phyloP scores from a whole-genome alignment of 2,329 filamentous ascomycete species.

The Colletotrichum sp. region DNA sequence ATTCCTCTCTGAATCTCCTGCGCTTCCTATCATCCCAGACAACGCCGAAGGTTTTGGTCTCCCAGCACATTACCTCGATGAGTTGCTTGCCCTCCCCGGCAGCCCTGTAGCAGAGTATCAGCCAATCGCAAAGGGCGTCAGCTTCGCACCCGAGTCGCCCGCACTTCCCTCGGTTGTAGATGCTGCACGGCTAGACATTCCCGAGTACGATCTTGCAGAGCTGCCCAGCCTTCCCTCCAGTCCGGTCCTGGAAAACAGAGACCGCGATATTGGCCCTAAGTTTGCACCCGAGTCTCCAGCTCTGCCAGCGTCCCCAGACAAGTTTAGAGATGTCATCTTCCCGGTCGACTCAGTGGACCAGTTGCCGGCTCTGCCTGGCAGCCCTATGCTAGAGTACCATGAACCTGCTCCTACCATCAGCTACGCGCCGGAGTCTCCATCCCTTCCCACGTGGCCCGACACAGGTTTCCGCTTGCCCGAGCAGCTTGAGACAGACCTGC shows the following conservation, averaged over 20 bases:
- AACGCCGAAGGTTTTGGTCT: background rate
- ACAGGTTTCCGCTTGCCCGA: background rate
- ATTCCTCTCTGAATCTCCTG: background rate
- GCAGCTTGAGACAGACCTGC: background rate
- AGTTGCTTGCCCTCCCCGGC: background rate
- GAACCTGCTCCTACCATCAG: background rate
- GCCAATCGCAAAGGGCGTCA: background rate
- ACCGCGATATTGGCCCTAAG: background rate
- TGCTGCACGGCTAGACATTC: background rate
- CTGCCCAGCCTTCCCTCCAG: background rate
- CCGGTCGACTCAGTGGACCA: background rate
- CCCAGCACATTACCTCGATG: background rate
- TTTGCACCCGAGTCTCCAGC: background rate
- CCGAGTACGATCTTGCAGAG: background rate
- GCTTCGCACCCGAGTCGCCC: background rate
- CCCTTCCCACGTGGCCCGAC: background rate
- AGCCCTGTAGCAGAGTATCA: background rate
- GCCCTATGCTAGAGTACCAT: constrained; percentile 8
- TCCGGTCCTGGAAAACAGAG: background rate
- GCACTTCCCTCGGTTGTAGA: background rate
- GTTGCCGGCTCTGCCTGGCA: constrained; percentile 18
- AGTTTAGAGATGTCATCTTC: background rate
- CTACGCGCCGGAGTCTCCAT: background rate
- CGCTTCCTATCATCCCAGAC: background rate
- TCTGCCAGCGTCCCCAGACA: background rate